Conservation (phyloP, 2,329 filamentous ascomycete species). For the Hirsutella minnesotensis region DNA sequence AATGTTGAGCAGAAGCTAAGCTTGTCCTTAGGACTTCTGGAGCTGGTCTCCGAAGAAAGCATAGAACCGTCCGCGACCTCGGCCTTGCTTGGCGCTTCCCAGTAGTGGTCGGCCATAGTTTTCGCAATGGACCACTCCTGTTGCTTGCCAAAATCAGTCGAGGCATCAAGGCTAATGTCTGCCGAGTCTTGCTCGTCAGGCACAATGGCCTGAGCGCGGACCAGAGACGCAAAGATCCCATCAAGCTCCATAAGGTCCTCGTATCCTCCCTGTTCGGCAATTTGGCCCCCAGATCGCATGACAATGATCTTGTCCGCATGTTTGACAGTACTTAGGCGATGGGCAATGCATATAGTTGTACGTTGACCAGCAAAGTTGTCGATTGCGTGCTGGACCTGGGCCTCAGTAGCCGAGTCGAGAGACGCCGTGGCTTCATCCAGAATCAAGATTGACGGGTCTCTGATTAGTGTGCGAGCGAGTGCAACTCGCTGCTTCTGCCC, state of each 20-base stretch:
- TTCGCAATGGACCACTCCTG: background rate
- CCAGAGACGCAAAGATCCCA: conserved; percentile 40
- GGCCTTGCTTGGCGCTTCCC: background rate
- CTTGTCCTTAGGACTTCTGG: conserved; percentile 20
- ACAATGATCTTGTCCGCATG: conserved; percentile 58
- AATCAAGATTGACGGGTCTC: conserved; percentile 44
- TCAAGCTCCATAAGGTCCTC: conserved; percentile 41
- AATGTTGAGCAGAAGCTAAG: conserved; percentile 10
- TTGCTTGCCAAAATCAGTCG: background rate
- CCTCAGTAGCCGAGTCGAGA: conserved; percentile 46
- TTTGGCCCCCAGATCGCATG: conserved; percentile 40
- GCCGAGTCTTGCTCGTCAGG: conserved; percentile 16
- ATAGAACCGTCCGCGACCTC: background rate
- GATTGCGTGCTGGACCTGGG: conserved; percentile 38
- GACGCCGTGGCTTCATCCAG: conserved; percentile 52
- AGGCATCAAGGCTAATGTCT: conserved; percentile 5
- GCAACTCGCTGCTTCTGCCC: conserved; percentile 50
- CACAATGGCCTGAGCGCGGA: conserved; percentile 27
- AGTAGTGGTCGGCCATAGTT: background rate
- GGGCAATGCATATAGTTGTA: conserved; percentile 56
- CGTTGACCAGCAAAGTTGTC: conserved; percentile 35
- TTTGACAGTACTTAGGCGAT: conserved; percentile 48
- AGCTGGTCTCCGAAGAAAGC: background rate
- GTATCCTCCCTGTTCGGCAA: conserved; percentile 54
- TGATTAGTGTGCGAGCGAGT: conserved; percentile 44